Evolutionary conservation across 164 flowering plant genomes (phyloP).

Genomic region (Kalanchoe fedtschenkoi): DNA sequence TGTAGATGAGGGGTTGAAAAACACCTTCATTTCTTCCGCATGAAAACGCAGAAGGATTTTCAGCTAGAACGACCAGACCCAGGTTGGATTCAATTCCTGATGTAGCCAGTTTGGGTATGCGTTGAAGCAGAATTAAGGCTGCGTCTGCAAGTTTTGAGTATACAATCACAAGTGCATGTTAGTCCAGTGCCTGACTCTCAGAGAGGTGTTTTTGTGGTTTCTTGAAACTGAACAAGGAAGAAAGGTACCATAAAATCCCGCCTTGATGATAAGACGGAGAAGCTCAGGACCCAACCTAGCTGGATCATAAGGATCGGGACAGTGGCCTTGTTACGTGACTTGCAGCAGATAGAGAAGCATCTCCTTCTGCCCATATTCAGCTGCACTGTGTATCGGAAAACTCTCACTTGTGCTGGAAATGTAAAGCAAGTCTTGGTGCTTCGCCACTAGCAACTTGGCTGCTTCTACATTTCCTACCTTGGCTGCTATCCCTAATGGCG

Average conservation of each 20-base stretch:
- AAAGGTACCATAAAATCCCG: not conserved
- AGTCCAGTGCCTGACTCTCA: too few relatives aligned
- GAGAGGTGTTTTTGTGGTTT: too few relatives aligned
- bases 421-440: not conserved
- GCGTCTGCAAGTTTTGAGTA: not conserved
- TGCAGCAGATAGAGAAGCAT: not conserved
- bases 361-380: not conserved
- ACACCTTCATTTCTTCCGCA: not conserved
- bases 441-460: not conserved
- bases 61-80: not conserved
- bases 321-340: not conserved
- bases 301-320: not conserved
- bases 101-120: not conserved
- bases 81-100: not conserved
- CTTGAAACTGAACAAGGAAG: not conserved
- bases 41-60: constrained; percentile 1
- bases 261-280: not conserved
- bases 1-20: not conserved
- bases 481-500: not conserved
- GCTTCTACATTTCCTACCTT: not conserved
- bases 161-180: too few relatives aligned
- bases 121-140: not conserved
- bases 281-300: not conserved
- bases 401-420: not conserved
- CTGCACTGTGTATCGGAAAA: not conserved